These are phyloP conservation scores for Umbilicaria muhlenbergii DNA, from an alignment of 495 filamentous ascomycete species.

Conservation along the genomic window DNA sequence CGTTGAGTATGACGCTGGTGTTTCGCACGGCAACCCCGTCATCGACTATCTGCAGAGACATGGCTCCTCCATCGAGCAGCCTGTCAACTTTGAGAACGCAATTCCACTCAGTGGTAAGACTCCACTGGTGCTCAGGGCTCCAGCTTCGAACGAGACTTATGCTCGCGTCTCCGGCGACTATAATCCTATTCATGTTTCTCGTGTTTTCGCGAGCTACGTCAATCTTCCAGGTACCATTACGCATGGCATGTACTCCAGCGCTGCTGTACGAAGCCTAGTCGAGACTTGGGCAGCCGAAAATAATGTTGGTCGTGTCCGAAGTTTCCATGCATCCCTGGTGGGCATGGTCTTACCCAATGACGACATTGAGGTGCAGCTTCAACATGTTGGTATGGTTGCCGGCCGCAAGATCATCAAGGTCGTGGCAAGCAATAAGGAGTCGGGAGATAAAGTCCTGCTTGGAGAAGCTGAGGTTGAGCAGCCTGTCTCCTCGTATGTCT, in stretches of 20 bases:
- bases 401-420: slow-evolving; percentile 99
- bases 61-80: slow-evolving; percentile 88
- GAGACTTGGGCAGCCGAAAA: slow-evolving; percentile 99
- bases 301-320: slow-evolving; percentile 90
- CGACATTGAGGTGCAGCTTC: slow-evolving; percentile 78
- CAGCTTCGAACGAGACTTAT: slow-evolving; percentile 96
- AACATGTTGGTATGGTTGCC: slow-evolving; percentile 94
- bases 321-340: slow-evolving; percentile 86
- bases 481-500: slow-evolving; percentile 92
- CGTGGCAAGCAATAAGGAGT: slow-evolving; percentile 82
- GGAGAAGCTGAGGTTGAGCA: slow-evolving; percentile 98
- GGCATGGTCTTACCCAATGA: slow-evolving; percentile 98
- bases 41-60: slow-evolving; percentile 90
- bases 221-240: slow-evolving; percentile 93
- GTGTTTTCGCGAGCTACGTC: slow-evolving; percentile 89
- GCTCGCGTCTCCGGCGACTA: slow-evolving; percentile 94
- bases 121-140: slow-evolving; percentile 69
- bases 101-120: slow-evolving; percentile 92
- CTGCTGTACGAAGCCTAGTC: slow-evolving; percentile 91
- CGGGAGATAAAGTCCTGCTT: slow-evolving; percentile 84
- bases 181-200: slow-evolving; percentile 97
- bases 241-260: slow-evolving; percentile 98
- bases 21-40: slow-evolving; percentile 89
- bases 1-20: slow-evolving; percentile 80
- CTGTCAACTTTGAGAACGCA: slow-evolving; percentile 90